Evolutionary conservation across 345 rosid species (phyloP).

Genomic region (Populus tremula): DNA sequence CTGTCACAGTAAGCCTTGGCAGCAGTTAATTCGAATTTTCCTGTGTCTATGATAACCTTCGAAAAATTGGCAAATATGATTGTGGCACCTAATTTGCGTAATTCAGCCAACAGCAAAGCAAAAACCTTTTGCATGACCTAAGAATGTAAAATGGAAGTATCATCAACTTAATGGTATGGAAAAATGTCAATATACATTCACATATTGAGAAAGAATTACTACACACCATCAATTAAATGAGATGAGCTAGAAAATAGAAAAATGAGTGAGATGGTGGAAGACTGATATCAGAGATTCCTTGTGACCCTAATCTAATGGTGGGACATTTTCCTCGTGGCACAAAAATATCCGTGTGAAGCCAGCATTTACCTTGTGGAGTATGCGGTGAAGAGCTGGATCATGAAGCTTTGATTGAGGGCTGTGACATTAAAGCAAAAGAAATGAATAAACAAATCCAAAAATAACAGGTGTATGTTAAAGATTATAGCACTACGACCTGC

Average conservation of each 20-base stretch:
- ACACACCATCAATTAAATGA: neutral
- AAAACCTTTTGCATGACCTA: conserved; percentile 98
- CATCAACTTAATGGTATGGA: neutral
- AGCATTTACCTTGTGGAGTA: conserved; percentile 77
- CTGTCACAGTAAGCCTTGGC: conserved; percentile 87
- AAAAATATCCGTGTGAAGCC: conserved; percentile 1
- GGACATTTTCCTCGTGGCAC: neutral
- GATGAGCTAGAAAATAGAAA: neutral
- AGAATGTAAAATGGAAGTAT: conserved; percentile 1
- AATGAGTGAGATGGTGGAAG: neutral
- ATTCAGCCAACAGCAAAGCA: conserved; percentile 85
- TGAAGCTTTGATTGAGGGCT: conserved; percentile 95
- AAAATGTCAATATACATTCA: neutral
- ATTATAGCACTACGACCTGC: conserved; percentile 58
- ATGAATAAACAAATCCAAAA: conserved; percentile 24
- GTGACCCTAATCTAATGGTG: neutral
- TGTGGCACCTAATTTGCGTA: conserved; percentile 88
- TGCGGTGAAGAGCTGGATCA: conserved; percentile 89
- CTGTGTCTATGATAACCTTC: conserved; percentile 82
- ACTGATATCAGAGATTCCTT: neutral
- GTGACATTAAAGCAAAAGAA: conserved; percentile 25
- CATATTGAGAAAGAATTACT: neutral
- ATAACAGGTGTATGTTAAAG: neutral
- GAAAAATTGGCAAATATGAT: conserved; percentile 89
- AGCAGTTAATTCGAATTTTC: conserved; percentile 61